Percentiles rank a stretch among this genome's conserved stretches.
Evolutionary conservation across 2,329 filamentous ascomycete genomes (phyloP).

Genomic region (Exophiala sp.): DNA sequence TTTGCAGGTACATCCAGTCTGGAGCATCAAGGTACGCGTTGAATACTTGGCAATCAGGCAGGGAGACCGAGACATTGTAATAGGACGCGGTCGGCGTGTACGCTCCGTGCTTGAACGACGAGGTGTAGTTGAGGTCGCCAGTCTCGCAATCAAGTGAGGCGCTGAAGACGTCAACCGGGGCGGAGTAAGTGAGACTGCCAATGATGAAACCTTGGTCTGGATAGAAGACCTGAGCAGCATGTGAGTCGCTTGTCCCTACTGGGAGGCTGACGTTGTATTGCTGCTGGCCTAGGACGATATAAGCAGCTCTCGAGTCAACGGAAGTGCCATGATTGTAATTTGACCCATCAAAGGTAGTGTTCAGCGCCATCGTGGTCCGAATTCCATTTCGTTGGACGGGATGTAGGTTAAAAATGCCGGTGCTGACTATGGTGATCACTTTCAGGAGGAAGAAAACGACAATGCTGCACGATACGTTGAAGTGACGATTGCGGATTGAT

Average conservation of each 20-base stretch:
- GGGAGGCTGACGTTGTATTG: conserved; percentile 19
- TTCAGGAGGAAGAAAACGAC: conserved; percentile 22
- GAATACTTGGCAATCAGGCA: conserved; percentile 17
- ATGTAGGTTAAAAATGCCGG: conserved; percentile 20
- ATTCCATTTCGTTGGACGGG: conserved; percentile 6
- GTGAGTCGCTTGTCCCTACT: conserved; percentile 11
- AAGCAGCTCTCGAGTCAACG: conserved; percentile 20
- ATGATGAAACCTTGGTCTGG: conserved; percentile 12
- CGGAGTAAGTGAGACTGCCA: conserved; percentile 17
- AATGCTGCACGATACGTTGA: conserved; percentile 13
- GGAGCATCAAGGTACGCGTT: conserved; percentile 20
- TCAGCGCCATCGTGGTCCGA: conserved; percentile 11
- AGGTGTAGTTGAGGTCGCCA: conserved; percentile 12
- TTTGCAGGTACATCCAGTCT: conserved; percentile 15
- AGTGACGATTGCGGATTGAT: conserved; percentile 15
- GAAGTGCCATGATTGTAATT: conserved; percentile 9
- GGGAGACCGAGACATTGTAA: conserved; percentile 18
- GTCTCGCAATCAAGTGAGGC: conserved; percentile 15
- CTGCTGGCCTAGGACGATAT: conserved; percentile 13
- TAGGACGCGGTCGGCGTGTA: conserved; percentile 8
- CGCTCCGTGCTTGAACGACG: background rate
- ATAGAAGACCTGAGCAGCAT: conserved; percentile 15
- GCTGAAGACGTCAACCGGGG: conserved; percentile 22
- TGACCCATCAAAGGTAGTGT: conserved; percentile 19
- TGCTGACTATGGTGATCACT: conserved; percentile 18